Conservation (phyloP, 2,329 filamentous ascomycete species). For the Aspergillus sp. region DNA sequence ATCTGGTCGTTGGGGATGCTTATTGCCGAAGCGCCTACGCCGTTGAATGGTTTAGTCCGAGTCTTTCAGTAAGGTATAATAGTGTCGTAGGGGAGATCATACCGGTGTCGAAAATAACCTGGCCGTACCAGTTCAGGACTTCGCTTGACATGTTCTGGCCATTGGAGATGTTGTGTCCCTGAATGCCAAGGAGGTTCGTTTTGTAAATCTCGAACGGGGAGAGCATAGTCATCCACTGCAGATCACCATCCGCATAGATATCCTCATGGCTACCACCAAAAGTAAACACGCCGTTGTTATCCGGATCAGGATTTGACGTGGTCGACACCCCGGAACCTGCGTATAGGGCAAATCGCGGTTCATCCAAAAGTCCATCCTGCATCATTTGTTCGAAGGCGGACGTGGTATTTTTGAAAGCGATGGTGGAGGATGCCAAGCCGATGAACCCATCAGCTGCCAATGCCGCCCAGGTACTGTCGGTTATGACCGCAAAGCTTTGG, state of each 20-base stretch:
- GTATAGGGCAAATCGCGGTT: neutral
- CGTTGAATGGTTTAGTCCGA: no score
- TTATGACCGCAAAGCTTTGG: neutral
- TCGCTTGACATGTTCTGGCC: neutral
- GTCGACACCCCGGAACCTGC: neutral
- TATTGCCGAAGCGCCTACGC: neutral
- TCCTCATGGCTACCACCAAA: neutral
- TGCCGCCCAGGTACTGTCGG: neutral
- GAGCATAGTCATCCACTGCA: neutral
- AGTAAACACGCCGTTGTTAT: neutral
- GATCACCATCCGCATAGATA: neutral
- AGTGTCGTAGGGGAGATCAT: neutral
- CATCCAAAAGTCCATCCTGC: neutral
- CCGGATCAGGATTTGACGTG: neutral
- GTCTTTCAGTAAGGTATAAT: accelerated
- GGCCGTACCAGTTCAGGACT: neutral
- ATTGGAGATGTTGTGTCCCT: neutral
- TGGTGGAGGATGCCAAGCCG: neutral
- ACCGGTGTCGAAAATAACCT: neutral
- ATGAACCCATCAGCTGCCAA: neutral
- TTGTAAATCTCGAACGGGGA: neutral
- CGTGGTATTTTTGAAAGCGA: neutral
- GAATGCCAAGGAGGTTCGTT: neutral
- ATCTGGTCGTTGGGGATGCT: neutral
- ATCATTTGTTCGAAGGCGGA: neutral